Evolutionary conservation across 2,329 filamentous ascomycete genomes (phyloP).

Genomic region (Paradendryphiella salina): DNA sequence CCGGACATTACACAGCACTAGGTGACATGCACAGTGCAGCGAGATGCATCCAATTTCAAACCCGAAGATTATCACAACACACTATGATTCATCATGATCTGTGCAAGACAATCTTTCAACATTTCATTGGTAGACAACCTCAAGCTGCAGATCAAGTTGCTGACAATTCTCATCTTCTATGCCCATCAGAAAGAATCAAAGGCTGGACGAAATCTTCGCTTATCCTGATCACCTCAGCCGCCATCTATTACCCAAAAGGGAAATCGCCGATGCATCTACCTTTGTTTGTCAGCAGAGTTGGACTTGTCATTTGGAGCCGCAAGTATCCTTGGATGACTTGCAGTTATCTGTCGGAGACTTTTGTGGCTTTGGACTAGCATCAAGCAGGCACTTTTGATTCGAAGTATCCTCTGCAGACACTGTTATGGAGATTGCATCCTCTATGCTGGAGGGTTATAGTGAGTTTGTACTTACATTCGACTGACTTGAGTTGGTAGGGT

Average conservation of each 20-base stretch:
- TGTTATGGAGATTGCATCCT: background rate
- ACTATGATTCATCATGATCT: background rate
- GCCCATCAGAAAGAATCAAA: background rate
- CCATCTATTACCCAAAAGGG: background rate
- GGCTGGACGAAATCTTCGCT: background rate
- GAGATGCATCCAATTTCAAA: too few relatives aligned
- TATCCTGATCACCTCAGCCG: background rate
- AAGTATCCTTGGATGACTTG: background rate
- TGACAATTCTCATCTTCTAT: background rate
- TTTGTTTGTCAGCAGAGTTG: background rate
- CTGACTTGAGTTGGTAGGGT: background rate
- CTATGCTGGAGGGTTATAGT: background rate
- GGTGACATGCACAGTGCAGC: too few relatives aligned
- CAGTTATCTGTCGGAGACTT: background rate
- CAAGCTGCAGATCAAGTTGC: background rate
- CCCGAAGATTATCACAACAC: background rate
- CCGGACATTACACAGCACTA: too few relatives aligned
- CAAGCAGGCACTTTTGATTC: background rate
- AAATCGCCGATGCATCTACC: background rate
- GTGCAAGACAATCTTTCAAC: background rate
- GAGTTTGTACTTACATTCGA: background rate
- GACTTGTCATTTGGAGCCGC: background rate
- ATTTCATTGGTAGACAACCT: background rate
- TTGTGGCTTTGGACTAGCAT: background rate
- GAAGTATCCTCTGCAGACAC: background rate